Evolutionary conservation across 495 filamentous ascomycete genomes (phyloP), one percentile per base, ranked within the genome.

Genomic region (Massariosphaeria phaeospora): DNA sequence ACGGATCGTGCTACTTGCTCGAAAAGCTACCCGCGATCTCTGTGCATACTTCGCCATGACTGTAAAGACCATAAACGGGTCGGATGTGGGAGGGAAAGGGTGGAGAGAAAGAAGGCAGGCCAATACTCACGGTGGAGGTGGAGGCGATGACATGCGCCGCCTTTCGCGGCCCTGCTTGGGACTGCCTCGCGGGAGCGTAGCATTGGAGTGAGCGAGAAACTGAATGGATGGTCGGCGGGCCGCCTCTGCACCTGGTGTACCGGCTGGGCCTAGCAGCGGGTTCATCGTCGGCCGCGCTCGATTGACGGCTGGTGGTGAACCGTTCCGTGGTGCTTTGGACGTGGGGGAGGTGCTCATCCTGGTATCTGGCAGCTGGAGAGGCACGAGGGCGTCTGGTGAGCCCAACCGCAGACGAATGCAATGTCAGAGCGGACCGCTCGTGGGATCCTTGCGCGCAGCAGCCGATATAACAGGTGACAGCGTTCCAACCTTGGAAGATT

Each of bases 81-180:
- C 42, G 46, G 52, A 21, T n/a, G 33, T 8, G 12, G 9, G 24
- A 29, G 35, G 35, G 42, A 18, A 17, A 17, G 25, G 24, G 20
- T 29, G 12, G 49, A 43, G 40, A 30, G 55, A 40, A 36, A 52
- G 30, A n/a, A 45, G 24, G 25, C 18, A 17, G 34, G 20, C 6
- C 21, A 45, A 17, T 29, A 62, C 66, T 50, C 60, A 72, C 70
- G 48, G 68, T 61, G 50, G 68, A 62, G 48, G 70, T 58, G 55
- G 63, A 52, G 63, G 63, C 23, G 63, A 66, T 17, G 55, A 56
- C 35, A 66, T 52, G 26, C 59, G 57, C 13, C 63, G 54, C 33
- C 52, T 59, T 17, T 46, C 44, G 47, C 59, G 55, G 54, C 41
- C 52, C 9, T 9, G 35, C 52, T 56, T 65, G 5, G 48, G 54